phyloP scores from a whole-genome alignment of 352 stramenopile species.

The Pythium guiyangense region DNA sequence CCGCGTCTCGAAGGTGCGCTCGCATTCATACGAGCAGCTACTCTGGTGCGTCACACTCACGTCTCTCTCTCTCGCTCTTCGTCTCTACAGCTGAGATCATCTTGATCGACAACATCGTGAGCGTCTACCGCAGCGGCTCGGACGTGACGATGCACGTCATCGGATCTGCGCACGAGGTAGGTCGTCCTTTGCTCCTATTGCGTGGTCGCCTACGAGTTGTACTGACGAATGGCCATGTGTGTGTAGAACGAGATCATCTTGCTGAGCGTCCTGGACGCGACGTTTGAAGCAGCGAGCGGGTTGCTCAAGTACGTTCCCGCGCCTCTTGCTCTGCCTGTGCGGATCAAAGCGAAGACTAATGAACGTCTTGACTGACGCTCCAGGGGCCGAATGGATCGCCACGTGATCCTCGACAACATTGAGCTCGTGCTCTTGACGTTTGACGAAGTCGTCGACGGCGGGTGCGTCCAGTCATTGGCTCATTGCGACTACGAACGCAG shows the following conservation, averaged over 20 bases:
- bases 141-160: constrained; percentile 89
- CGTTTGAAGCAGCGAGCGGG: constrained; percentile 81
- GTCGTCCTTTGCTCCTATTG: neutral
- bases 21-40: neutral
- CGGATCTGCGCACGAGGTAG: constrained; percentile 72
- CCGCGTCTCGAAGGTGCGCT: constrained; percentile 72
- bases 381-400: constrained; percentile 81
- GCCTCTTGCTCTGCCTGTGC: neutral
- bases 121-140: constrained; percentile 83
- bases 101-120: constrained; percentile 88
- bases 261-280: constrained; percentile 76
- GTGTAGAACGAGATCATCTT: constrained; percentile 88
- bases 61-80: constrained; percentile 5
- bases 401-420: constrained; percentile 90
- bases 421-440: constrained; percentile 87
- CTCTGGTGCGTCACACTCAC: neutral
- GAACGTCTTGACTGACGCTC: neutral
- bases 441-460: constrained; percentile 89
- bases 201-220: neutral
- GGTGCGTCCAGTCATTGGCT: constrained; percentile 28
- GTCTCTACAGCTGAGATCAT: constrained; percentile 71
- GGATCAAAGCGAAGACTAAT: neutral
- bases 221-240: neutral
- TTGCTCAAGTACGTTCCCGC: constrained; percentile 71
- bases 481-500: neutral